Base-by-base conservation (phyloP, 345 rosid genomes). In the Syzygium aqueum region DNA sequence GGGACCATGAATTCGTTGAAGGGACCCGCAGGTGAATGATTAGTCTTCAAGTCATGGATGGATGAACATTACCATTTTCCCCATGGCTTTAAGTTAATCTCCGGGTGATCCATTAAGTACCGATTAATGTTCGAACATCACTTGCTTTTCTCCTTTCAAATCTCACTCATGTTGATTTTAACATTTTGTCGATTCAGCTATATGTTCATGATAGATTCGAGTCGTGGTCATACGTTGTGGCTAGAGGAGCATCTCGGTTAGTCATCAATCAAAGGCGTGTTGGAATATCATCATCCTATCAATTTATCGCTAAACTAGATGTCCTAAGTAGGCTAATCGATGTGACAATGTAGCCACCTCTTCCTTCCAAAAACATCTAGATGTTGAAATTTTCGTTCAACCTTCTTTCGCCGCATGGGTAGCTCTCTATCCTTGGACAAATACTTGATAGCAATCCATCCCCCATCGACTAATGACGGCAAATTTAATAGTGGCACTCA, bases 291-390 rank as follows among this genome's bases (percentile, higher is more conserved):
- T 33, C 25, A 22, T 73, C 49, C 7, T 73, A 22, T 73, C 25
- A 73, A 33, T 19, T 67, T 5, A 40, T 40, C 25, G 33, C 0
- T 40, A 19, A 0, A 33, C 37, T 0, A 19, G 4, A 73, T 1
- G 49, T 33, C 12, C 21, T 10, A 19, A 73, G 49, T 33, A 33
- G 25, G 80, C 80, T 73, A 33, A 19, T 73, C 3, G 7, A 73
- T 37, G 25, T 73, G 22, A 73, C 25, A 21, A 33, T 25, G 7
- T 14, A 3, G 17, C 9, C n/a, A n/a, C 0, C 17, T 9, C 1
- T 5, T n/a, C 73, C n/a, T 61, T 13, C 37, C 73, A 61, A n/a
- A 73, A 33, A 73, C 1, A 22, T 33, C 80, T 73, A 73, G 80
- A 9, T 2, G 12, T 19, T 11, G 25, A 73, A 73, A 19, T 37